phyloP scores from a whole-genome alignment of 208 protist species.

The Acanthamoeba rhysodes region DNA sequence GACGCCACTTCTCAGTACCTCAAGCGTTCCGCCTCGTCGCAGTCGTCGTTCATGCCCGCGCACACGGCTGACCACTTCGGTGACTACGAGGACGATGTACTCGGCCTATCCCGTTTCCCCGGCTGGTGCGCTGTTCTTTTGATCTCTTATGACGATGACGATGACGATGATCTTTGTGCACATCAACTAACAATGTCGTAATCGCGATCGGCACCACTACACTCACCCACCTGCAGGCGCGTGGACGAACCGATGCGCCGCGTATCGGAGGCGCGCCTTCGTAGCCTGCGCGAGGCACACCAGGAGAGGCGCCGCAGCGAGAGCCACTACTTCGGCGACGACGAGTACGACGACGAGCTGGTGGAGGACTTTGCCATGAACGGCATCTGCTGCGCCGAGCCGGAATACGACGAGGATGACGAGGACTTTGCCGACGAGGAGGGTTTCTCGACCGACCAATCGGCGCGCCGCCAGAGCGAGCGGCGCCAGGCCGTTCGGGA shows the following conservation, averaged over 20 bases:
- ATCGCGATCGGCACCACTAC: no score
- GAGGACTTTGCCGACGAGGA: not conserved
- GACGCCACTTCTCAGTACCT: not conserved
- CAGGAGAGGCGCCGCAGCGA: not conserved
- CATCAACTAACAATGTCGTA: no score
- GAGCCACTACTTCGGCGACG: not conserved
- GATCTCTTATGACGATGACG: no score
- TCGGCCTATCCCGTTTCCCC: not conserved
- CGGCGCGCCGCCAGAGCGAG: not conserved
- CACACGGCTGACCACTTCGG: not conserved
- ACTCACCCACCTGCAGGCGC: not conserved
- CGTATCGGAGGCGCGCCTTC: not conserved
- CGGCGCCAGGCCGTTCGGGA: not conserved
- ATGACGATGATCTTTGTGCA: no score
- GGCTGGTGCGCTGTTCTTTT: not conserved
- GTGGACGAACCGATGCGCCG: not conserved
- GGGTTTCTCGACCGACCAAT: not conserved
- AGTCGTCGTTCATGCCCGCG: no score
- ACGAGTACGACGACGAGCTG: not conserved
- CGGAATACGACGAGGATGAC: not conserved
- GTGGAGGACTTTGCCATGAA: slow-evolving; percentile 7
- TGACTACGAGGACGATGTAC: not conserved
- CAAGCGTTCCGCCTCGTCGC: not conserved
- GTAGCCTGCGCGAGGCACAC: not conserved
- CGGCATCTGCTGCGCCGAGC: slow-evolving; percentile 43